Evolutionary conservation across 352 stramenopile genomes (phyloP), one percentile per base, ranked within the genome.

Genomic region (Plasmopara muralis): DNA sequence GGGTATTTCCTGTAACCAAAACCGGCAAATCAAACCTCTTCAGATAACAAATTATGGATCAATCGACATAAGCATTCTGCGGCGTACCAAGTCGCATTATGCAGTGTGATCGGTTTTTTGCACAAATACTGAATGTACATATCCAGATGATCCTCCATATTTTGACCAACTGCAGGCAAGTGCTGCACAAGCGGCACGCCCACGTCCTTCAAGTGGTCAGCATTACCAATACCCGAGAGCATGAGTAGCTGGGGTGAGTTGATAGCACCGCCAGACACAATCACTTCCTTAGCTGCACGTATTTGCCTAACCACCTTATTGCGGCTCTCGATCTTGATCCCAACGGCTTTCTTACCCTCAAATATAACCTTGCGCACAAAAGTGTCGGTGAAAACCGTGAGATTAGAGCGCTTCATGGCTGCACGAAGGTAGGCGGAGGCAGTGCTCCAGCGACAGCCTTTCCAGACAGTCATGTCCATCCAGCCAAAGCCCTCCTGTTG

Each of bases 61-160:
- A 14, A 38, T 2, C 33, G 33, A 3, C 33, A 5, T 2, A 38
- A 14, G 13, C 9, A 14, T 14, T 14, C 13, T 18, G 31, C 30
- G 16, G 56, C 51, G 33, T 53, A 68, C 61, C 81, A 92, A 14
- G 83, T 93, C n/a, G 85, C 82, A 50, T 93, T 90, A 62, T 95
- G 86, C 18, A 96, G 77, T 48, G 83, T 95, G 44, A 95, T 92
- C 18, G 84, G 85, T 65, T 95, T 81, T 40, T 83, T 91, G 68
- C 81, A 94, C 54, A 74, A 61, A 72, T 93, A 96, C 66, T 95
- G 83, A 51, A 96, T 70, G 62, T 95, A 95, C 43, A 94, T 56
- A 47, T 94, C 85, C 28, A 95, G 46, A 54, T 95, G 85, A 54
- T 95, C 85, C 53, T 95, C 83, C 74, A 95, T 84, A 68, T 95